Evolutionary conservation across 2,329 filamentous ascomycete genomes (phyloP).

Genomic region (Aspergillus spinulosporus): DNA sequence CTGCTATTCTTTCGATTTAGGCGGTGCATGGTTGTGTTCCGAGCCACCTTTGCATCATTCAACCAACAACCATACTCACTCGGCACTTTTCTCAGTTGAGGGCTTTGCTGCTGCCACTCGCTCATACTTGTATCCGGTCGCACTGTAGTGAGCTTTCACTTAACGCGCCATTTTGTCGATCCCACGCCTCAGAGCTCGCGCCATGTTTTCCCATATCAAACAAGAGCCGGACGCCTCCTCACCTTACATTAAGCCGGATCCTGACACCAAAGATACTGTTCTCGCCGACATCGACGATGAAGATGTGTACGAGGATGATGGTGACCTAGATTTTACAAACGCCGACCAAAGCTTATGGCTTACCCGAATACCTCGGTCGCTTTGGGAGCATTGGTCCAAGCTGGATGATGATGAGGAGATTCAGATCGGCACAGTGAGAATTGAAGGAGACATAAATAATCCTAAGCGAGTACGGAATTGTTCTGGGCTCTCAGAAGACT

Average conservation of each 20-base stretch:
- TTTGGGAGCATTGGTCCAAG: constrained; percentile 77
- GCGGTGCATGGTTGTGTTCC: constrained; percentile 10
- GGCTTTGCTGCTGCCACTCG: background rate
- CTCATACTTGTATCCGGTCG: constrained; percentile 4
- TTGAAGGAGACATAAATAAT: constrained; percentile 56
- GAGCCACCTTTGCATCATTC: constrained; percentile 18
- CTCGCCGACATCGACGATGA: constrained; percentile 55
- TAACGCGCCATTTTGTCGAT: background rate
- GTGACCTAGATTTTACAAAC: constrained; percentile 61
- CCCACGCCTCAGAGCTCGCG: constrained; percentile 11
- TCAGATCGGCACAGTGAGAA: constrained; percentile 71
- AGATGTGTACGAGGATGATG: constrained; percentile 69
- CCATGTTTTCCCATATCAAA: constrained; percentile 41
- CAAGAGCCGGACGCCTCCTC: constrained; percentile 41
- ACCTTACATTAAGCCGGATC: constrained; percentile 43
- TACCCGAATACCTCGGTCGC: constrained; percentile 73
- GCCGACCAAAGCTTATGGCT: constrained; percentile 62
- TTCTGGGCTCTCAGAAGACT: background rate
- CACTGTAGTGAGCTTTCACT: background rate
- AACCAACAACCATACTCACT: constrained; percentile 11
- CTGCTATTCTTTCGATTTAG: constrained; percentile 6
- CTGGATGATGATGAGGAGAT: constrained; percentile 80
- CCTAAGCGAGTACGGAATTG: constrained; percentile 45
- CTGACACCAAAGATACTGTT: constrained; percentile 40
- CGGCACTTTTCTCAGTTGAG: background rate